Base-by-base conservation (phyloP, 768 basidiomycete genomes). In the Boletus speciosus region DNA sequence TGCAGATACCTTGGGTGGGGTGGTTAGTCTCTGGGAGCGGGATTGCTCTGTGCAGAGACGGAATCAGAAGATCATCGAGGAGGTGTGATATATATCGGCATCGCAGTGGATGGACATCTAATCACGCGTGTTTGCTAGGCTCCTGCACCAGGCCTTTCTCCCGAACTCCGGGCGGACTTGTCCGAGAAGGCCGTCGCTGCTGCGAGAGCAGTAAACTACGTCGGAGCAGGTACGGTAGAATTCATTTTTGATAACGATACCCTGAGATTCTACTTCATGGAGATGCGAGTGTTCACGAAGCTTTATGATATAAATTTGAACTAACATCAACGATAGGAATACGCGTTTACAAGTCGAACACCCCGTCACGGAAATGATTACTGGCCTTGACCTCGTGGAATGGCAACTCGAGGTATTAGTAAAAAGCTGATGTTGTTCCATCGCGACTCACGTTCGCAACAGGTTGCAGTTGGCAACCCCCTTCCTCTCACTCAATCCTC, bases 231-330 rank as follows among this genome's bases (percentile, higher is more conserved):
- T 5, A 94, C 92, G 0, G 90, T 95, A n/a, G 94, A 98, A 67
- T 97, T 98, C 63, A 96, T 98, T 59, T 93, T 96, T 59, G 94
- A 98, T 68, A 94, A 92, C 57, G 88, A 94, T 66, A 90, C 88
- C 8, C 72, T 81, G 52, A 78, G 83, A 55, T 96, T 96, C 69
- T 97, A 86, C 65, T 97, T 97, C 67, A 95, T 95, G 93, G 94
- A 97, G 72, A 96, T 96, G 91, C 86, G 60, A 49, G 86, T 65
- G 25, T 23, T 43, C 11, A 12, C 11, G 12, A 34, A 2, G 16
- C 10, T 35, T 48, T 19, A 0, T 29, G 43, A 31, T 16, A 25
- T 11, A 25, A 21, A 15, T 23, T n/a, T 5, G 25, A 39, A 25
- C 47, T 50, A 16, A 59, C 38, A 9, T 21, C 21, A 3, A 52